A percentile compares a stretch with the other conserved stretches of the same genome.
Conservation (phyloP, 2,329 filamentous ascomycete species). For the Truncatella angustata region DNA sequence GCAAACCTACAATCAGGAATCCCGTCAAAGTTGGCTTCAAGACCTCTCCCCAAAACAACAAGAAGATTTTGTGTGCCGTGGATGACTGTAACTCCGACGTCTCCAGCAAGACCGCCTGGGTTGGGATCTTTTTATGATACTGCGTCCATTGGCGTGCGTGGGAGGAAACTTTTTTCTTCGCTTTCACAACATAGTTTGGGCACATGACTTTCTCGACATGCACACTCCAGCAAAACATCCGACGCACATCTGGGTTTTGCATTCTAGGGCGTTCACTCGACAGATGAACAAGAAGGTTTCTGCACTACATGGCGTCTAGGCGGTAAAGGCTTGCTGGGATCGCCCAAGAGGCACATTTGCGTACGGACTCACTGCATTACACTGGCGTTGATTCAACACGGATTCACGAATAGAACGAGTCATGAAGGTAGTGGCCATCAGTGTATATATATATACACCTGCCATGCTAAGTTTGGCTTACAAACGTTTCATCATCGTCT, state of each 20-base stretch:
- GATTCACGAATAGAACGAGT: not conserved
- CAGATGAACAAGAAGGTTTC: not conserved
- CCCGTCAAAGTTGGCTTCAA: slow-evolving; percentile 36
- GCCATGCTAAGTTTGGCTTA: not conserved
- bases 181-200: not conserved
- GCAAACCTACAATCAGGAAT: slow-evolving; percentile 38
- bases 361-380: not conserved
- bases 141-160: not conserved
- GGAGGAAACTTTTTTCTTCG: not conserved
- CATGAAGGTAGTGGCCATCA: not conserved
- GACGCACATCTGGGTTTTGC: not conserved
- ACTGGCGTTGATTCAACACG: not conserved
- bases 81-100: slow-evolving; percentile 56
- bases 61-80: slow-evolving; percentile 52
- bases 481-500: not conserved
- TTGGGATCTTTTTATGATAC: slow-evolving; percentile 56
- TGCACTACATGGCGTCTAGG: not conserved
- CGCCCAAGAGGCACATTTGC: not conserved
- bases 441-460: not conserved
- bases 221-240: too few relatives aligned
- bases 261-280: not conserved
- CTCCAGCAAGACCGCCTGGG: slow-evolving; percentile 54
- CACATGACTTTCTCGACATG: not conserved
- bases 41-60: slow-evolving; percentile 23
- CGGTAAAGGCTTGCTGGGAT: not conserved